Evolutionary conservation across 2,329 filamentous ascomycete species (phyloP).

Genomic region (Epichloe glyceriae): DNA sequence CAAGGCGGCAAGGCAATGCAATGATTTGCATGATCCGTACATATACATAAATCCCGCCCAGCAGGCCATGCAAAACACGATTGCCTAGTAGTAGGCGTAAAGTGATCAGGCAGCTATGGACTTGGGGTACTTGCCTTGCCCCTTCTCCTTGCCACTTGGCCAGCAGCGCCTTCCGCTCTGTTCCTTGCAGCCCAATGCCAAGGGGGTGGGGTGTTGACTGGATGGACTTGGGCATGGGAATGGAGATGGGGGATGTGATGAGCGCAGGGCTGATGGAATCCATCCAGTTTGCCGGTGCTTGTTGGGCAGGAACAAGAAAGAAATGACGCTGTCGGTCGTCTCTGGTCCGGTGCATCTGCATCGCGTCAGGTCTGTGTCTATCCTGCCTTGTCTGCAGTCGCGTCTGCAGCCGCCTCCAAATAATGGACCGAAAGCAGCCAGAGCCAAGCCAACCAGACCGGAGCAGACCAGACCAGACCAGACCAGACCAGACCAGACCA

Average conservation of each 20-base stretch:
- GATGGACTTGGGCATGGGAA: no score
- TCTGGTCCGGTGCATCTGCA: background rate
- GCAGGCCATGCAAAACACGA: background rate
- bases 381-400: background rate
- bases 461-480: no score
- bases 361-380: background rate
- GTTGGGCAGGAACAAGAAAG: no score
- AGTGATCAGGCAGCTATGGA: no score
- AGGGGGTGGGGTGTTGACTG: background rate
- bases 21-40: background rate
- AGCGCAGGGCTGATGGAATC: no score
- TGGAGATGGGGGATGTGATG: no score
- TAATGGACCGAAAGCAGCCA: background rate
- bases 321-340: no score
- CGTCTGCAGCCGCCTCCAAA: background rate
- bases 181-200: constrained; percentile 1
- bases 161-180: background rate
- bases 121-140: no score
- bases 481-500: no score
- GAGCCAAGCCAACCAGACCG: background rate
- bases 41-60: background rate
- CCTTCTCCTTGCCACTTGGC: no score
- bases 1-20: no score
- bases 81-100: background rate
- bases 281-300: no score